A percentile compares a stretch with the other conserved stretches of the same genome.
These are phyloP conservation scores for Lathyrus sativus DNA, from an alignment of 306 rosid genomes.

Conservation along the genomic window DNA sequence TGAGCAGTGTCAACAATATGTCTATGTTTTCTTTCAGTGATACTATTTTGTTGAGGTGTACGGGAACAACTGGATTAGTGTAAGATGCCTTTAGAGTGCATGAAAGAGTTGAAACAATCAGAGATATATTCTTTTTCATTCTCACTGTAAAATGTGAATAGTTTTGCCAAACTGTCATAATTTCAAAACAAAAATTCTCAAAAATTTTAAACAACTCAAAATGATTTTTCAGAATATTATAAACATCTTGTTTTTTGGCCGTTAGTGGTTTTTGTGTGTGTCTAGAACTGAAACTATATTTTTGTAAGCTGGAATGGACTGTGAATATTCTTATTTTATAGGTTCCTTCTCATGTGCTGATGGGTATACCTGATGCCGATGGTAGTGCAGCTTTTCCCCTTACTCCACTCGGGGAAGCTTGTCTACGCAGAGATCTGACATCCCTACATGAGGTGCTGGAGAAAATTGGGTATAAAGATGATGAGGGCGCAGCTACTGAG, in stretches of 20 bases:
- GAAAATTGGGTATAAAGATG: conserved; percentile 84
- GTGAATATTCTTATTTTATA: conserved; percentile 43
- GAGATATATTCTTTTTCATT: no score
- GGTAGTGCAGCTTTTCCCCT: conserved; percentile 58
- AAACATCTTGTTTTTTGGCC: conserved; percentile 3
- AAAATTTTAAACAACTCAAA: no score
- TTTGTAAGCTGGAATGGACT: conserved; percentile 38
- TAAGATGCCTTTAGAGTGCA: no score
- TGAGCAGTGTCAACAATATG: no score
- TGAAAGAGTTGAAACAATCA: no score
- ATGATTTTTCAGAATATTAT: background rate
- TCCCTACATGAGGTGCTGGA: conserved; percentile 87
- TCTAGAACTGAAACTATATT: conserved; percentile 29
- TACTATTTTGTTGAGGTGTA: no score
- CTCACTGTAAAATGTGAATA: no score
- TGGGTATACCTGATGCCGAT: conserved; percentile 82
- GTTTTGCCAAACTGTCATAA: no score
- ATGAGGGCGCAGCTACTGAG: conserved; percentile 95
- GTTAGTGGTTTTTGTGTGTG: conserved; percentile 23
- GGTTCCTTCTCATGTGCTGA: conserved; percentile 88
- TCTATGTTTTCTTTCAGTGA: no score
- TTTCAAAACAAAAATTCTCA: no score
- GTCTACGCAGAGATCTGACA: conserved; percentile 80
- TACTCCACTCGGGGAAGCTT: conserved; percentile 87
- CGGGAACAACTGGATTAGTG: no score